Percentiles rank a stretch among this genome's conserved stretches.
Evolutionary conservation across 2,329 filamentous ascomycete genomes (phyloP).

Genomic region (Fonsecaea pedrosoi): DNA sequence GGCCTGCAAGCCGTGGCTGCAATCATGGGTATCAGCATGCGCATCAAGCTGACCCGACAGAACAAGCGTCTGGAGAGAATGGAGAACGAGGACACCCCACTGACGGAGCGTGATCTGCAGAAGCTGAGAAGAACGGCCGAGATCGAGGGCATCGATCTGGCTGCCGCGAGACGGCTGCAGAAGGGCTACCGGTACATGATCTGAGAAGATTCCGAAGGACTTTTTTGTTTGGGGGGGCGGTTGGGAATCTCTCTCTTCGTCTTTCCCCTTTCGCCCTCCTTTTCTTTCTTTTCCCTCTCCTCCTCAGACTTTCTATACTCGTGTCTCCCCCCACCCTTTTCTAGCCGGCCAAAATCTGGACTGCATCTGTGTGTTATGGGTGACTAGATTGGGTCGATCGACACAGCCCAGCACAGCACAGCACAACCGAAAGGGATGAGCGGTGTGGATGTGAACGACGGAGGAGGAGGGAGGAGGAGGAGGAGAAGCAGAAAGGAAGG

Average conservation of each 20-base stretch:
- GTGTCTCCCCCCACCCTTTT: no score
- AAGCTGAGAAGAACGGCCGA: slow-evolving; percentile 59
- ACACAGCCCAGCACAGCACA: no score
- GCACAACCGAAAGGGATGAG: no score
- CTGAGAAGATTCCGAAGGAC: slow-evolving; percentile 38
- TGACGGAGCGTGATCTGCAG: slow-evolving; percentile 57
- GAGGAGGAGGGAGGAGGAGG: no score
- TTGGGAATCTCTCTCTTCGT: neutral
- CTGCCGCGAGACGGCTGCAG: slow-evolving; percentile 58
- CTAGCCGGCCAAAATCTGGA: no score
- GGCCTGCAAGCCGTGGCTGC: slow-evolving; percentile 49
- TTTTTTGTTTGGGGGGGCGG: neutral
- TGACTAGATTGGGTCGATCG: no score
- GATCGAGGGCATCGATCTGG: slow-evolving; percentile 59
- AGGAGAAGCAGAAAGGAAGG: no score
- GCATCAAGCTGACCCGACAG: slow-evolving; percentile 51
- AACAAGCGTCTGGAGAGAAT: slow-evolving; percentile 60
- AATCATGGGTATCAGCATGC: slow-evolving; percentile 47
- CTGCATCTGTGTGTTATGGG: no score
- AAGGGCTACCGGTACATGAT: slow-evolving; percentile 63
- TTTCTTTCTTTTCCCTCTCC: neutral
- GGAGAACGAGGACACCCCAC: slow-evolving; percentile 55
- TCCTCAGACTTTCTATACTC: neutral
- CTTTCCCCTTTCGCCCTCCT: neutral
- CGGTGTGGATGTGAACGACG: no score